Evolutionary conservation across 2,329 filamentous ascomycete genomes (phyloP).

Genomic region (Pseudopyrenochaeta lycopersici): DNA sequence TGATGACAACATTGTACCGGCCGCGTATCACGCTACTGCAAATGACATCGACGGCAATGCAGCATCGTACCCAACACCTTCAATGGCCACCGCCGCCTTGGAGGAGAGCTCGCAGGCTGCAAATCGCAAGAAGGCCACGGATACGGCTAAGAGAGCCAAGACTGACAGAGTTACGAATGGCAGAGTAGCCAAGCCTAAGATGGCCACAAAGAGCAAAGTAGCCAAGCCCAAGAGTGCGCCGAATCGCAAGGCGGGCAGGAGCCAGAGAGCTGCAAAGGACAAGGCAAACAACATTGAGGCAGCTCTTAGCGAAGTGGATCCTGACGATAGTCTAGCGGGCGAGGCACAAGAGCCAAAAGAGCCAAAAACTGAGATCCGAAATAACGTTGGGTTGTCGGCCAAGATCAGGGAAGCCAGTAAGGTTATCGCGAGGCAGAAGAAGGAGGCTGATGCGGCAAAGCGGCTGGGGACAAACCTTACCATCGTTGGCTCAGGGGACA

Average conservation of each 20-base stretch:
- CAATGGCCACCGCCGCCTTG: neutral
- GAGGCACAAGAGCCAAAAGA: too few relatives aligned
- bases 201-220: neutral
- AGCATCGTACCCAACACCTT: neutral
- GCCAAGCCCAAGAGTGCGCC: neutral
- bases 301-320: neutral
- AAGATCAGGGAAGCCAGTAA: too few relatives aligned
- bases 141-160: neutral
- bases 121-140: neutral
- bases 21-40: too few relatives aligned
- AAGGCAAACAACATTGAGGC: neutral
- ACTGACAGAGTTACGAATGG: neutral
- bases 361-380: neutral
- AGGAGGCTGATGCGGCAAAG: neutral
- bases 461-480: slow-evolving; percentile 1
- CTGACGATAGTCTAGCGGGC: too few relatives aligned
- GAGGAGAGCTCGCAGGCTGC: neutral
- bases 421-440: too few relatives aligned
- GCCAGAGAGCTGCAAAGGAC: neutral
- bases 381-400: too few relatives aligned
- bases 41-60: too few relatives aligned
- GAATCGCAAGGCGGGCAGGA: neutral
- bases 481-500: neutral
- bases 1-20: too few relatives aligned
- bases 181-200: too few relatives aligned